phyloP scores from a whole-genome alignment of 495 filamentous ascomycete species.

The Hypomontagnella monticulosa region DNA sequence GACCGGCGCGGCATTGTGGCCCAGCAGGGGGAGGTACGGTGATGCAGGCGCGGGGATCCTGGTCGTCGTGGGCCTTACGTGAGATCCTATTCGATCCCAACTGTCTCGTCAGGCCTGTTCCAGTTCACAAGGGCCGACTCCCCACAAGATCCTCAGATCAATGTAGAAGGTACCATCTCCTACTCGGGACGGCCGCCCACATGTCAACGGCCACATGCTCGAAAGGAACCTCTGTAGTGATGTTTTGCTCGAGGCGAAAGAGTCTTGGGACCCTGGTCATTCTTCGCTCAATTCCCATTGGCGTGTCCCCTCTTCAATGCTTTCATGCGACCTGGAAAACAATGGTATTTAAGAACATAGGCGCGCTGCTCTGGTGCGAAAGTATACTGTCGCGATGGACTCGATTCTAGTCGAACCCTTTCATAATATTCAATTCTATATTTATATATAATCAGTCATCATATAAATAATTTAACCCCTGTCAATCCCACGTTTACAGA shows the following conservation, averaged over 20 bases:
- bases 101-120: conserved; percentile 7
- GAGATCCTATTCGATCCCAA: conserved; percentile 30
- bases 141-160: conserved; percentile 23
- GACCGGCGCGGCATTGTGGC: not conserved
- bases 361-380: conserved; percentile 8
- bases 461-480: conserved; percentile 1
- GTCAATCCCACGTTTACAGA: not conserved
- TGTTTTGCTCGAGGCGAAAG: conserved; percentile 20
- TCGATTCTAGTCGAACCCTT: conserved; percentile 3
- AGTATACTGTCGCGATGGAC: conserved; percentile 15
- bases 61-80: conserved; percentile 27
- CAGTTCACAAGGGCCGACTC: conserved; percentile 31
- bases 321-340: conserved; percentile 13
- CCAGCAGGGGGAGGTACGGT: conserved; percentile 8
- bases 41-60: conserved; percentile 21
- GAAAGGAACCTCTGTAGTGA: conserved; percentile 18
- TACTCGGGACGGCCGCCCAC: conserved; percentile 29
- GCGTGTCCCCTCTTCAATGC: conserved; percentile 10
- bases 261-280: conserved; percentile 37
- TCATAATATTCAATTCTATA: conserved; percentile 17
- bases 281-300: conserved; percentile 17
- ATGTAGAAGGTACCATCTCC: conserved; percentile 40
- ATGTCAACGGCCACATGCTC: conserved; percentile 35
- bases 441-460: conserved; percentile 13
- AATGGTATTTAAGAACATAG: conserved; percentile 19